A percentile compares a stretch with the other conserved stretches of the same genome.
These are phyloP conservation scores for Picea sitchensis DNA, from an alignment of 75 land plant genomes.

Conservation along the genomic window DNA sequence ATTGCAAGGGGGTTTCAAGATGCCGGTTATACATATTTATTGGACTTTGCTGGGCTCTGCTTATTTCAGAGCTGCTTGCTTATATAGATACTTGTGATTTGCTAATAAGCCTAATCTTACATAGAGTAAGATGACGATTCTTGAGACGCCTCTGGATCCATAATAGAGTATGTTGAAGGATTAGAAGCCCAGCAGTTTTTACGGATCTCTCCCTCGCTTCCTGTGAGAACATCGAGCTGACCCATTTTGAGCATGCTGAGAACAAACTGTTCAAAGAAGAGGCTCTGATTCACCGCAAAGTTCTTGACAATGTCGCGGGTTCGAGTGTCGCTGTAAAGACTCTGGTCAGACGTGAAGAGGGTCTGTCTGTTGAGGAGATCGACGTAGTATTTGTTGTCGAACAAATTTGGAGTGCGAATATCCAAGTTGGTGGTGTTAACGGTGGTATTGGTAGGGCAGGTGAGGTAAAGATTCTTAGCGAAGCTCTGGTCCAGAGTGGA, in stretches of 20 bases:
- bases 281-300: background rate
- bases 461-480: background rate
- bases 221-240: constrained; percentile 15
- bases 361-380: background rate
- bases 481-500: background rate
- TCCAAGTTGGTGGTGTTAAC: constrained; percentile 2
- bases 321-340: background rate
- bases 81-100: no score
- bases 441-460: background rate
- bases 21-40: no score
- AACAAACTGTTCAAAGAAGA: constrained; percentile 12
- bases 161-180: background rate
- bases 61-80: no score
- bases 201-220: constrained; percentile 12
- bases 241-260: constrained; percentile 18
- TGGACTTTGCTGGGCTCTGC: no score
- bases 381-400: constrained; percentile 9
- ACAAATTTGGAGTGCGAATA: background rate
- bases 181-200: constrained; percentile 4
- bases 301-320: background rate
- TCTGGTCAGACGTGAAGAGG: constrained; percentile 1
- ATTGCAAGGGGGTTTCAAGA: no score
- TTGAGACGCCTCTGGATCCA: no score
- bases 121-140: no score
- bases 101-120: no score